Evolutionary conservation across 257 asterid genomes (phyloP).

Genomic region (Leptodermis oblonga): DNA sequence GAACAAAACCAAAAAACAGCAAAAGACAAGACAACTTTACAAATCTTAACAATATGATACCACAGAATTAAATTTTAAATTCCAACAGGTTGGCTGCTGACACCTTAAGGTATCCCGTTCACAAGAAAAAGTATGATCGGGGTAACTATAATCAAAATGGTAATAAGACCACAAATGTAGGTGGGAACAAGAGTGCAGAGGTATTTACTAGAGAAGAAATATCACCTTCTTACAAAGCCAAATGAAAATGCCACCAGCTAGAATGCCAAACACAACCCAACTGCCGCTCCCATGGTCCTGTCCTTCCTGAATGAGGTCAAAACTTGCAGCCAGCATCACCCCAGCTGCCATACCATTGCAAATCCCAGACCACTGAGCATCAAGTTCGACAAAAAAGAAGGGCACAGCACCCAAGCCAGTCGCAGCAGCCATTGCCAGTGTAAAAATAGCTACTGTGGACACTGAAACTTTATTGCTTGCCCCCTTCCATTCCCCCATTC

Average conservation of each 20-base stretch:
- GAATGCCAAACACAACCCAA: slow-evolving; percentile 91
- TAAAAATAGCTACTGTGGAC: slow-evolving; percentile 80
- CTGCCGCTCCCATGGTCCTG: slow-evolving; percentile 94
- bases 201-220: slow-evolving; percentile 6
- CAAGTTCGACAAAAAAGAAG: slow-evolving; percentile 93
- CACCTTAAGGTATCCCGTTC: too few species aligned
- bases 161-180: neutral
- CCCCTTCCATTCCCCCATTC: slow-evolving; percentile 40
- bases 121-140: neutral
- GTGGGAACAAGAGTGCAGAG: neutral
- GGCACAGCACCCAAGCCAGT: slow-evolving; percentile 98
- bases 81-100: neutral
- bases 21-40: neutral
- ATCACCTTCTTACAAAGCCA: slow-evolving; percentile 91
- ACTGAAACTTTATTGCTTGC: slow-evolving; percentile 66
- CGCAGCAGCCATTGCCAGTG: slow-evolving; percentile 96
- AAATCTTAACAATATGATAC: neutral
- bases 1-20: neutral
- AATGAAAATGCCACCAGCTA: slow-evolving; percentile 90
- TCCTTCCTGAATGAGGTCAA: slow-evolving; percentile 97
- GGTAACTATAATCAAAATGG: neutral
- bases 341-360: slow-evolving; percentile 99
- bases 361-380: slow-evolving; percentile 94
- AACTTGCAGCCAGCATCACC: slow-evolving; percentile 98
- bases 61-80: neutral